phyloP scores from a whole-genome alignment of 306 rosid species.

The Castanopsis chinensis region DNA sequence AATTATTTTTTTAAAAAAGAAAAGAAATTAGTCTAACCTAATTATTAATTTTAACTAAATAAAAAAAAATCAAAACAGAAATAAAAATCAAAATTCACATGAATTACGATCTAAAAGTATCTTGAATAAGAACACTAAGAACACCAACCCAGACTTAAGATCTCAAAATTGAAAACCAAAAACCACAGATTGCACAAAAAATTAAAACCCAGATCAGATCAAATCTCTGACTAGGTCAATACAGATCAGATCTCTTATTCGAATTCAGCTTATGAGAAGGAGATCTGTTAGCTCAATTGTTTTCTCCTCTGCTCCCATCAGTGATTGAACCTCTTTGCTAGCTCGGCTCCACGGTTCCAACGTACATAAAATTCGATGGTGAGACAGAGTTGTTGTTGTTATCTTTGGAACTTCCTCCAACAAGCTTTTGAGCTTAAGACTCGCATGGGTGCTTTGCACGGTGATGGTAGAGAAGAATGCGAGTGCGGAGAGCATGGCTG shows the following conservation, averaged over 20 bases:
- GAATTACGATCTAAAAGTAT: no score
- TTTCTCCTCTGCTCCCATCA: slow-evolving; percentile 14
- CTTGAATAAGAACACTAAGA: no score
- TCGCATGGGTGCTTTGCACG: slow-evolving; percentile 64
- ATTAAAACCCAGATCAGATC: no score
- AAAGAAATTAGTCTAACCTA: no score
- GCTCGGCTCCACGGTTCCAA: slow-evolving; percentile 86
- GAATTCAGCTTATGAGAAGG: slow-evolving; percentile 77
- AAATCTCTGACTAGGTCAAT: slow-evolving; percentile 93
- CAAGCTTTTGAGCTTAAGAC: slow-evolving; percentile 54
- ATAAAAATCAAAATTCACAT: no score
- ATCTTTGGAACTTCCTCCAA: slow-evolving; percentile 33
- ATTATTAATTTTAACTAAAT: no score
- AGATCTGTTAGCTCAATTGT: slow-evolving; percentile 41
- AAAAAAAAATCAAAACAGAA: no score
- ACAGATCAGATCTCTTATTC: slow-evolving; percentile 73
- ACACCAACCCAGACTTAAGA: no score
- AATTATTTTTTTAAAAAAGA: no score
- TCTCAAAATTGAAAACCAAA: no score
- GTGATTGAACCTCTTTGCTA: slow-evolving; percentile 17
- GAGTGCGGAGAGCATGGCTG: slow-evolving; percentile 92
- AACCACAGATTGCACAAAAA: no score
- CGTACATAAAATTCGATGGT: slow-evolving; percentile 73
- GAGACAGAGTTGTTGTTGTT: slow-evolving; percentile 37
- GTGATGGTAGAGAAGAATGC: slow-evolving; percentile 84